These are phyloP conservation scores for Trypanosoma melophagium DNA, from an alignment of 208 protist species.

Conservation along the genomic window DNA sequence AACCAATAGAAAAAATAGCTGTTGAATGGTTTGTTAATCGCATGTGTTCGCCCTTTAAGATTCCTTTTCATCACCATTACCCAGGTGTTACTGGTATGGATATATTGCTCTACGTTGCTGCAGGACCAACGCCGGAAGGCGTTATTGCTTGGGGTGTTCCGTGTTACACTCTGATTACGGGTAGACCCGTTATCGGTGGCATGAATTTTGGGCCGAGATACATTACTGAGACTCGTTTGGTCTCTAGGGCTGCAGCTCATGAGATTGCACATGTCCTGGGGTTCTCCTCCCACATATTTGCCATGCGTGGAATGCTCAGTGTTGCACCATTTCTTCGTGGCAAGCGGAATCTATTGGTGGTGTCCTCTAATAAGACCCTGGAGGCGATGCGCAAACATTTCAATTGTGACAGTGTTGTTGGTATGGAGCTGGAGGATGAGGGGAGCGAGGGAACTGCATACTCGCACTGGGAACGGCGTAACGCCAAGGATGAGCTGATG, in stretches of 20 bases:
- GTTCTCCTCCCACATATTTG: slow-evolving; percentile 13
- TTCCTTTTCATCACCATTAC: slow-evolving; percentile 11
- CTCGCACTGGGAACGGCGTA: slow-evolving; percentile 87
- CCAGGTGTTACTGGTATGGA: slow-evolving; percentile 15
- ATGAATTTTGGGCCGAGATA: slow-evolving; percentile 45
- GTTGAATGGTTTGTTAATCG: background rate
- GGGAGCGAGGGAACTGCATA: slow-evolving; percentile 39
- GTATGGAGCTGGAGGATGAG: slow-evolving; percentile 75
- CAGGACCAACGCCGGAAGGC: background rate
- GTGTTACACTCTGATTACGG: slow-evolving; percentile 5
- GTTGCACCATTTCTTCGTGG: slow-evolving; percentile 28
- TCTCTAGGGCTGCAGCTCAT: slow-evolving; percentile 47
- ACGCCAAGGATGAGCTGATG: slow-evolving; percentile 86
- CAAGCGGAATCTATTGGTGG: slow-evolving; percentile 24
- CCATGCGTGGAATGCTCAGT: background rate
- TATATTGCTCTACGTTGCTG: slow-evolving; percentile 24
- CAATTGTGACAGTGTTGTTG: slow-evolving; percentile 43
- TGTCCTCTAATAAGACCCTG: slow-evolving; percentile 41
- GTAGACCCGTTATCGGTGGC: slow-evolving; percentile 37
- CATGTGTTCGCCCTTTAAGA: slow-evolving; percentile 10
- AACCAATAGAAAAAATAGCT: slow-evolving; percentile 6
- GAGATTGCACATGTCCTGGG: slow-evolving; percentile 85
- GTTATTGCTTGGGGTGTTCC: slow-evolving; percentile 21
- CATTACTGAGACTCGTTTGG: slow-evolving; percentile 18
- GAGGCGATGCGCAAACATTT: slow-evolving; percentile 48